phyloP scores from a whole-genome alignment of 23 red algal species.

The Agarophyton chilense region DNA sequence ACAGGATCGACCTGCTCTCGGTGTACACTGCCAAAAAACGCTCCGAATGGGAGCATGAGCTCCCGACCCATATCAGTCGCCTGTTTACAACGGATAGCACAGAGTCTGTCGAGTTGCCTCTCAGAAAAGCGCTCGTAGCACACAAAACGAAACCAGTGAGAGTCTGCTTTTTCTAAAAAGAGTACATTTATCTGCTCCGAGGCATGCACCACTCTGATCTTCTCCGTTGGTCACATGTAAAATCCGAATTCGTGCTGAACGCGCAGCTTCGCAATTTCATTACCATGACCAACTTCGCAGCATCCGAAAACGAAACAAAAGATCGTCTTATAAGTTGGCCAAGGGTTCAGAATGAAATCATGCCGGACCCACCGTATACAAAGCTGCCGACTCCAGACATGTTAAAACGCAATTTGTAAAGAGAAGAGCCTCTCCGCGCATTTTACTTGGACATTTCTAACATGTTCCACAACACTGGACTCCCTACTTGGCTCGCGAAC shows the following conservation, averaged over 20 bases:
- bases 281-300: slow-evolving; percentile 11
- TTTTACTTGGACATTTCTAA: slow-evolving; percentile 29
- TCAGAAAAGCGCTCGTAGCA: background rate
- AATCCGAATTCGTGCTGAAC: background rate
- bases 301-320: background rate
- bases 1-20: background rate
- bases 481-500: background rate
- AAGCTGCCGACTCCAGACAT: background rate
- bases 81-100: background rate
- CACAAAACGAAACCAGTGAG: background rate
- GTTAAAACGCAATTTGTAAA: background rate
- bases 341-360: slow-evolving; percentile 1
- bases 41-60: background rate
- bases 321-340: slow-evolving; percentile 27
- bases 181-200: background rate
- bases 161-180: background rate
- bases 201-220: background rate
- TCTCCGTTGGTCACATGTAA: background rate
- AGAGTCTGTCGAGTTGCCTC: background rate
- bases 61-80: background rate
- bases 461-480: slow-evolving; percentile 38
- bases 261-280: background rate
- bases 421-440: background rate
- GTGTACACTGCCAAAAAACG: background rate
- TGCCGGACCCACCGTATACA: background rate